Evolutionary conservation across 345 rosid genomes (phyloP), one percentile per base, ranked within the genome.

Genomic region (Laguncularia racemosa): DNA sequence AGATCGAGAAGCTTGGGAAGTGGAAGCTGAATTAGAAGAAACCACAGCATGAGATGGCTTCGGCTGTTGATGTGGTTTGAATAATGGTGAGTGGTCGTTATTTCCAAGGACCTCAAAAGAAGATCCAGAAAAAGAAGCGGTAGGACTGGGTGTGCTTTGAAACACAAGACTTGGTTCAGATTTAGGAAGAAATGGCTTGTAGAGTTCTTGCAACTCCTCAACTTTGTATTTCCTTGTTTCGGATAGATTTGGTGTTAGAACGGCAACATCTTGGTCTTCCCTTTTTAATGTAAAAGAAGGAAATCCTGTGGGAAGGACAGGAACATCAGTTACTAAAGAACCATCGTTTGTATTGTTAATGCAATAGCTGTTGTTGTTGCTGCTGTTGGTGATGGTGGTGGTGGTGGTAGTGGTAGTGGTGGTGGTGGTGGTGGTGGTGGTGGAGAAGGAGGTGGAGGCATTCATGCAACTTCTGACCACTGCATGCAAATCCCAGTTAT

Each of bases 401-500:
- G 53, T 13, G 57, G 44, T n/a, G 5, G 74, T 11, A 53, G 80
- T 56, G 47, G 76, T 38, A 11, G 56, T 20, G 46, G 38, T n/a
- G 21, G 46, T 3, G 40, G 17, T 15, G 53, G 3, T 20, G 44
- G 58, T 17, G 14, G 23, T 9, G 13, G 47, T 8, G 52, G 59
- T 12, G 46, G 84, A 15, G 19, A 76, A 1, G 54, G 71, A 9
- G 58, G 81, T 10, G 54, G 73, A 13, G 57, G 81, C 44, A 61
- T 81, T 21, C 73, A 76, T 56, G 69, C 89, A 84, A 40, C 96
- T 81, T 72, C 96, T 76, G 46, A 92, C 97, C 70, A 92, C 95
- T 55, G 98, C 98, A 58, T 81, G 83, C 63, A 92, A 91, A 83
- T 92, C 97, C 98, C 98, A 92, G 66, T 68, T 9, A 33, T 33